A percentile compares a stretch with the other conserved stretches of the same genome.
Conservation (phyloP, 306 rosid genomes). For the Aeschynomene evenia region DNA sequence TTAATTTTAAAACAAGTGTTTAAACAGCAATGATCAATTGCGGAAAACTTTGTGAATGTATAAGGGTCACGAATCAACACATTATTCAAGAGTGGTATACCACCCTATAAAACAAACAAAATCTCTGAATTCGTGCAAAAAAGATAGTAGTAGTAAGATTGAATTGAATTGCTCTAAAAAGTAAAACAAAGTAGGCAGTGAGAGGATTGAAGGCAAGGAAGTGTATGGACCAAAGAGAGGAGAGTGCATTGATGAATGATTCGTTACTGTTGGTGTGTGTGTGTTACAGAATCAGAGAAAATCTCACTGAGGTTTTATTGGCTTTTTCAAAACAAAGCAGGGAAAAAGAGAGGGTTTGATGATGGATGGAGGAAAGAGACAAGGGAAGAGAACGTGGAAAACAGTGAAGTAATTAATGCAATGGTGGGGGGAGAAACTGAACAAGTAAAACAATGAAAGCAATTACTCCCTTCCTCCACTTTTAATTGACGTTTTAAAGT, state of each 20-base stretch:
- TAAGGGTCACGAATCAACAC: no score
- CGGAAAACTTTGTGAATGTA: no score
- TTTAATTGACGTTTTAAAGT: no score
- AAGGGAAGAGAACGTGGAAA: slow-evolving; percentile 16
- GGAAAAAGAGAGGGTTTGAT: not conserved
- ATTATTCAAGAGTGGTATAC: no score
- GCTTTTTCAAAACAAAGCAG: not conserved
- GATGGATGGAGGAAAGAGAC: slow-evolving; percentile 31
- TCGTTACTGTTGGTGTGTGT: slow-evolving; percentile 19
- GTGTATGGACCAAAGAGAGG: not conserved
- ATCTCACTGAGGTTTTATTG: slow-evolving; percentile 45
- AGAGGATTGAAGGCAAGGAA: not conserved
- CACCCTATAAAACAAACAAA: no score
- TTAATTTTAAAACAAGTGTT: no score
- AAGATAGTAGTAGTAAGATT: no score
- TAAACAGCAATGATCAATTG: no score
- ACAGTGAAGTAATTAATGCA: slow-evolving; percentile 28
- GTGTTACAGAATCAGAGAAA: slow-evolving; percentile 46
- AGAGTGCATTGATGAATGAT: slow-evolving; percentile 11
- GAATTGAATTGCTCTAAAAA: no score
- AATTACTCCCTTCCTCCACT: no score
- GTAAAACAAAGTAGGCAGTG: not conserved
- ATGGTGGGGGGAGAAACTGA: no score
- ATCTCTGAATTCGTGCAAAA: no score
- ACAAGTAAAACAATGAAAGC: slow-evolving; percentile 24